Evolutionary conservation across 1,139 yeast species (phyloP).

Genomic region (Taphrina communis): DNA sequence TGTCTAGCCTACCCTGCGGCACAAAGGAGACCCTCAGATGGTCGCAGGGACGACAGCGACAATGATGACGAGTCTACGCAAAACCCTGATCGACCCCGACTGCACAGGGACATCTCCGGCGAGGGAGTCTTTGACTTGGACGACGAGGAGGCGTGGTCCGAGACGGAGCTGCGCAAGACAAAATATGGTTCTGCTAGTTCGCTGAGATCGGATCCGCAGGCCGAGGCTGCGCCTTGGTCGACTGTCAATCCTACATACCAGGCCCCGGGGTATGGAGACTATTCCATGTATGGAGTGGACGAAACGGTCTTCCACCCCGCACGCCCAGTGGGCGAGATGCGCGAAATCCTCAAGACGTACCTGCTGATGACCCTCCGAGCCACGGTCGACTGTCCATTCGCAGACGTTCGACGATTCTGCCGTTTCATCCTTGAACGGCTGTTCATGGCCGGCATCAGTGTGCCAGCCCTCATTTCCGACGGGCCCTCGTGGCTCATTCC

Average conservation of each 20-base stretch:
- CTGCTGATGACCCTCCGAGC: conserved; percentile 39
- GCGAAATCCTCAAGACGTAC: conserved; percentile 31
- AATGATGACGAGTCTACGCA: background rate
- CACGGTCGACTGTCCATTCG: conserved; percentile 41
- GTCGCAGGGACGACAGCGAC: background rate
- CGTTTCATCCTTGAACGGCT: conserved; percentile 38
- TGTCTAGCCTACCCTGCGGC: conserved; percentile 23
- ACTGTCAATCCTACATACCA: background rate
- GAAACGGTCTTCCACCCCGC: background rate
- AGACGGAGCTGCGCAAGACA: background rate
- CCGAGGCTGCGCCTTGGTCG: conserved; percentile 23
- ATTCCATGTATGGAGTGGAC: conserved; percentile 37
- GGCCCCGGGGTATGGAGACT: conserved; percentile 27
- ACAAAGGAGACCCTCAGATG: background rate
- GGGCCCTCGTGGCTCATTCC: conserved; percentile 41
- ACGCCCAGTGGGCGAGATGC: conserved; percentile 16
- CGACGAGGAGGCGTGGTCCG: conserved; percentile 28
- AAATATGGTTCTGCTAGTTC: conserved; percentile 5
- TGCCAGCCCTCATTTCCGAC: conserved; percentile 35
- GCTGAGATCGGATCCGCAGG: conserved; percentile 2
- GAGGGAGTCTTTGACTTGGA: conserved; percentile 33
- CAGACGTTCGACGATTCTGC: conserved; percentile 37
- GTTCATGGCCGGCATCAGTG: conserved; percentile 20
- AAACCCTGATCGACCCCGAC: background rate
- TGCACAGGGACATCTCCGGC: conserved; percentile 7